Conservation (phyloP, 805 yeast species). For the Teunomyces stri region DNA sequence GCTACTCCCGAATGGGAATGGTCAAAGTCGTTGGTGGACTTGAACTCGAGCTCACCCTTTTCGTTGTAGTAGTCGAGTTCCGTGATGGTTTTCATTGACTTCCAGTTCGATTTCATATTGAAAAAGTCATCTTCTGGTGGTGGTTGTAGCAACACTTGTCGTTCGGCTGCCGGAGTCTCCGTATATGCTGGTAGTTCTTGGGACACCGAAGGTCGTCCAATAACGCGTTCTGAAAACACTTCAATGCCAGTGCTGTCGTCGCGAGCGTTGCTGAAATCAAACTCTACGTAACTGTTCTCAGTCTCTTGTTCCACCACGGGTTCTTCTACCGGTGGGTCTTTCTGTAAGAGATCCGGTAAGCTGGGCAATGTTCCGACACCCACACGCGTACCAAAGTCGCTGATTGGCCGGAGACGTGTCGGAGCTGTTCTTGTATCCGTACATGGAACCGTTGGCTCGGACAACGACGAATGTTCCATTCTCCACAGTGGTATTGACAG, state of each 20-base stretch:
- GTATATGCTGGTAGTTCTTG: not conserved
- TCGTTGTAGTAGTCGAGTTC: slow-evolving; percentile 77
- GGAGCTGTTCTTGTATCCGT: not conserved
- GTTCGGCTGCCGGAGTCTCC: not conserved
- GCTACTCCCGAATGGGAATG: slow-evolving; percentile 38
- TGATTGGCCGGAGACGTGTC: not conserved
- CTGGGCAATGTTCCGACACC: slow-evolving; percentile 22
- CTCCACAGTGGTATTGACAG: not conserved
- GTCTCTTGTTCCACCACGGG: slow-evolving; percentile 1
- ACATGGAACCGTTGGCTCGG: not conserved
- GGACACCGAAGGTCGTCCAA: not conserved
- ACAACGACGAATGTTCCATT: not conserved
- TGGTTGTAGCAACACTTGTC: not conserved
- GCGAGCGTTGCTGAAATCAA: slow-evolving; percentile 20
- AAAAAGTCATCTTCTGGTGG: slow-evolving; percentile 23
- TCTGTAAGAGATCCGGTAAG: slow-evolving; percentile 12
- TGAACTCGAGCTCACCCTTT: slow-evolving; percentile 61
- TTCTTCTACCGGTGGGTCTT: not conserved
- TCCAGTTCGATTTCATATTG: slow-evolving; percentile 60
- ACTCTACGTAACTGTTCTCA: slow-evolving; percentile 25
- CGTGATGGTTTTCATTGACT: slow-evolving; percentile 80
- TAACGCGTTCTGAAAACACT: slow-evolving; percentile 5
- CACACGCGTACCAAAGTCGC: slow-evolving; percentile 14
- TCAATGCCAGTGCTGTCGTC: not conserved
- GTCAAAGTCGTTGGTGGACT: slow-evolving; percentile 18